Evolutionary conservation across 2,329 filamentous ascomycete genomes (phyloP).

Genomic region (Zymoseptoria tritici): DNA sequence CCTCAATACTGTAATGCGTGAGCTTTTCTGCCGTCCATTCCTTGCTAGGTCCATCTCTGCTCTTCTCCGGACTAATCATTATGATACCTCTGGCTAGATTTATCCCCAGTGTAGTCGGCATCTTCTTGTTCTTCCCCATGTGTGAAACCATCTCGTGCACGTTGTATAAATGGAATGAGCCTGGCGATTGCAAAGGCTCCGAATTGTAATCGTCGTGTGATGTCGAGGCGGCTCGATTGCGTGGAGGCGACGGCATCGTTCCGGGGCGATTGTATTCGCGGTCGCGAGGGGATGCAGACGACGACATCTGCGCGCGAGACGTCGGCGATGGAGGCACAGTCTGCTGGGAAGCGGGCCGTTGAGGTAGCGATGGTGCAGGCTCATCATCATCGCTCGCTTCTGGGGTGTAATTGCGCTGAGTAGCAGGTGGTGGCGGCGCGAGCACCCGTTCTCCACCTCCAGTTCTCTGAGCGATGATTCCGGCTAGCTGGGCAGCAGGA

Average conservation of each 20-base stretch:
- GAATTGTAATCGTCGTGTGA: slow-evolving; percentile 37
- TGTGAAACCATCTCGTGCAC: slow-evolving; percentile 97
- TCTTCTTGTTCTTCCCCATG: slow-evolving; percentile 95
- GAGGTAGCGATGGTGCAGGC: slow-evolving; percentile 54
- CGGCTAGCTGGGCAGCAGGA: slow-evolving; percentile 53
- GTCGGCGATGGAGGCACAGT: slow-evolving; percentile 40
- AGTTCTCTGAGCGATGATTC: slow-evolving; percentile 44
- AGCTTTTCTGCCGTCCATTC: slow-evolving; percentile 94
- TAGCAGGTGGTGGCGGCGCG: slow-evolving; percentile 46
- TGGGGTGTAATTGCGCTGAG: slow-evolving; percentile 51
- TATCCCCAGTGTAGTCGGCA: slow-evolving; percentile 94
- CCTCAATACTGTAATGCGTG: slow-evolving; percentile 96
- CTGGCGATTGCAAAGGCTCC: slow-evolving; percentile 48
- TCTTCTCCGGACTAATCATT: slow-evolving; percentile 80
- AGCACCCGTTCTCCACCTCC: slow-evolving; percentile 31
- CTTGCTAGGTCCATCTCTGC: slow-evolving; percentile 72
- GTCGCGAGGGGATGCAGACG: slow-evolving; percentile 29
- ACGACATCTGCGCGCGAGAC: slow-evolving; percentile 29
- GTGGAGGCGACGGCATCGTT: slow-evolving; percentile 50
- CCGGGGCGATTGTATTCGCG: slow-evolving; percentile 28
- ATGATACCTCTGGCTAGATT: slow-evolving; percentile 83
- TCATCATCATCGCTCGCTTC: slow-evolving; percentile 64
- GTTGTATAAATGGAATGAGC: slow-evolving; percentile 89
- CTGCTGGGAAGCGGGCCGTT: slow-evolving; percentile 50
- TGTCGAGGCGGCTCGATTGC: slow-evolving; percentile 41